A percentile compares a stretch with the other conserved stretches of the same genome.
These are phyloP conservation scores for Fraxinus albicans DNA, from an alignment of 305 asterid genomes.

Conservation along the genomic window DNA sequence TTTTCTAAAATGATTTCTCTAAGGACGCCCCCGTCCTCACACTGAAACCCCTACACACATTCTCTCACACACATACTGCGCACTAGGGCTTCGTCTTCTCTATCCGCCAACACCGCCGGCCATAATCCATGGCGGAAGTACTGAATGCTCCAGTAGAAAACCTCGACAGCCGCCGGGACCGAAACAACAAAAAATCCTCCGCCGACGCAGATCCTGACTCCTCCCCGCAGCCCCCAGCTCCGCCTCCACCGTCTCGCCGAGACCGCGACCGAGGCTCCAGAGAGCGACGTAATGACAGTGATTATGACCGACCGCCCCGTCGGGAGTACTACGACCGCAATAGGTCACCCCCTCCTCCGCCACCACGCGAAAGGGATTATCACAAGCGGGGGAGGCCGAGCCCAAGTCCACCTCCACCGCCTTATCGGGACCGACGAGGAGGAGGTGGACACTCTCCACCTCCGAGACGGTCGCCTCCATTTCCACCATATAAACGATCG, in stretches of 20 bases:
- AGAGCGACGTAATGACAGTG: conserved; percentile 76
- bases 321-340: conserved; percentile 74
- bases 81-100: conserved; percentile 2
- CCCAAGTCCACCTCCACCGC: conserved; percentile 88
- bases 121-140: conserved; percentile 44
- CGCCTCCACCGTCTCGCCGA: conserved; percentile 30
- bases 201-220: conserved; percentile 37
- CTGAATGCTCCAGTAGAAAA: conserved; percentile 34
- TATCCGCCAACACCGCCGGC: not conserved
- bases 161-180: conserved; percentile 24
- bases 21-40: not conserved
- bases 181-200: conserved; percentile 33
- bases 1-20: not conserved
- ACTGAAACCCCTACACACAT: not conserved
- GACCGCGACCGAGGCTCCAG: conserved; percentile 69
- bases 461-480: conserved; percentile 79
- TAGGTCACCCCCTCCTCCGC: conserved; percentile 55
- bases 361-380: conserved; percentile 61
- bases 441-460: conserved; percentile 78
- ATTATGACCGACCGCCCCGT: conserved; percentile 64
- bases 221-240: conserved; percentile 47
- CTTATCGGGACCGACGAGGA: conserved; percentile 72
- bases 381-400: conserved; percentile 72
- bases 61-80: not conserved
- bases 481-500: conserved; percentile 68